phyloP scores from a whole-genome alignment of 73 alveolate species.

The Paramecium biaurelia region DNA sequence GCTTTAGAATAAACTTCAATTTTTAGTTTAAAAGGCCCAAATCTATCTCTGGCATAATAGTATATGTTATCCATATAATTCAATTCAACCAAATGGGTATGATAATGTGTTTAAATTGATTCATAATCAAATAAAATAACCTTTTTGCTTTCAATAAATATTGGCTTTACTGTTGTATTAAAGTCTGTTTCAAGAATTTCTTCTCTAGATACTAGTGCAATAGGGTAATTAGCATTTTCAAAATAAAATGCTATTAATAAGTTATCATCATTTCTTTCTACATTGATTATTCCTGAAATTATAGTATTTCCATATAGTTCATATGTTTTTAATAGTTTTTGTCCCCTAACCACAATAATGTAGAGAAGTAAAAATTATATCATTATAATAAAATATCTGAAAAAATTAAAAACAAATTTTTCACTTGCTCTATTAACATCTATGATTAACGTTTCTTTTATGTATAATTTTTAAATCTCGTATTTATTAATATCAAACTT shows the following conservation, averaged over 20 bases:
- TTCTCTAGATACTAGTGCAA: background rate
- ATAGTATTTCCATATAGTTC: background rate
- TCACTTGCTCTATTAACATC: background rate
- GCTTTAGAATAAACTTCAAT: background rate
- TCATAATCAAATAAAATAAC: background rate
- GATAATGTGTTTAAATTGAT: background rate
- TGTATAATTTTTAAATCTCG: no score
- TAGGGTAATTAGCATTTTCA: background rate
- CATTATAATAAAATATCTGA: background rate
- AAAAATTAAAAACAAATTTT: background rate
- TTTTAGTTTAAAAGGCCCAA: background rate
- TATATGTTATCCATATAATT: background rate
- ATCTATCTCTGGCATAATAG: background rate
- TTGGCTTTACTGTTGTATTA: background rate
- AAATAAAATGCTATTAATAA: background rate
- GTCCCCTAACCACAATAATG: background rate
- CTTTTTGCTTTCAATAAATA: background rate
- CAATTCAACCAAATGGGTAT: background rate
- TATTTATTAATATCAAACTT: no score
- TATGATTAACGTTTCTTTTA: background rate
- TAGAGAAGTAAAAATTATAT: background rate
- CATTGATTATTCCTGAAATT: background rate
- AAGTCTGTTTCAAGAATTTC: background rate
- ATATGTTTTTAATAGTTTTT: background rate
- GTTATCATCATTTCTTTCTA: background rate